Conservation (phyloP, 1,284 basidiomycete genomes). For the Pterulicium gracile region DNA sequence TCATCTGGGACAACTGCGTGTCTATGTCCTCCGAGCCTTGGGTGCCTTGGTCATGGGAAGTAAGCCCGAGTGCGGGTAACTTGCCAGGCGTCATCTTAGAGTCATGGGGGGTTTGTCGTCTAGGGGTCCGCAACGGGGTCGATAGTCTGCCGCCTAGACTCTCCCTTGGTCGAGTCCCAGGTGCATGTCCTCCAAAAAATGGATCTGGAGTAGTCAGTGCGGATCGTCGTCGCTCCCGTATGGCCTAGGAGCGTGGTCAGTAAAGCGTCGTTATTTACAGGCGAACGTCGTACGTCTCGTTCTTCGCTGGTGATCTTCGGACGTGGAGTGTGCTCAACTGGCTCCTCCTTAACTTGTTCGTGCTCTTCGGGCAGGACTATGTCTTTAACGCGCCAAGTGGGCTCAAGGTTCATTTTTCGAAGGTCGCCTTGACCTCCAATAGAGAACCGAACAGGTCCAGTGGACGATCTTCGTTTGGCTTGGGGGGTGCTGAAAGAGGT, state of each 20-base stretch:
- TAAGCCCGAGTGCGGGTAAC: neutral
- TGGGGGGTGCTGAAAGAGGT: conserved; percentile 2
- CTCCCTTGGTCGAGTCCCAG: conserved; percentile 21
- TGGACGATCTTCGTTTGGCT: conserved; percentile 3
- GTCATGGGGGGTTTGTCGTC: too few species aligned
- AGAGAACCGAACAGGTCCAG: conserved; percentile 19
- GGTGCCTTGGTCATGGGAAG: neutral
- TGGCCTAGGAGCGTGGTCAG: conserved; percentile 28
- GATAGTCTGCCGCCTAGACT: too few species aligned
- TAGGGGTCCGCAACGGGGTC: too few species aligned
- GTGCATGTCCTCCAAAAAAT: conserved; percentile 39
- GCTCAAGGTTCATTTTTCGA: conserved; percentile 33
- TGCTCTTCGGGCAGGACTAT: conserved; percentile 30
- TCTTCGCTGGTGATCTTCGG: conserved; percentile 36
- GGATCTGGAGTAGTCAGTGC: conserved; percentile 38
- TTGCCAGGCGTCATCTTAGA: too few species aligned
- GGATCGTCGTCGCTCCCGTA: conserved; percentile 46
- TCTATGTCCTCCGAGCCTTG: neutral
- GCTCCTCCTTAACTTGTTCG: conserved; percentile 5
- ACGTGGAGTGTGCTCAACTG: conserved; percentile 5
- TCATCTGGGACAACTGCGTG: neutral
- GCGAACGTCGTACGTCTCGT: conserved; percentile 25
- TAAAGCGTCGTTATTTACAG: neutral
- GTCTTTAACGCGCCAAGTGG: conserved; percentile 43
- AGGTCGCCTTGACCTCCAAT: conserved; percentile 28